phyloP scores from a whole-genome alignment of 139 green algal genomes.

The Tetratostichococcus sp. region DNA sequence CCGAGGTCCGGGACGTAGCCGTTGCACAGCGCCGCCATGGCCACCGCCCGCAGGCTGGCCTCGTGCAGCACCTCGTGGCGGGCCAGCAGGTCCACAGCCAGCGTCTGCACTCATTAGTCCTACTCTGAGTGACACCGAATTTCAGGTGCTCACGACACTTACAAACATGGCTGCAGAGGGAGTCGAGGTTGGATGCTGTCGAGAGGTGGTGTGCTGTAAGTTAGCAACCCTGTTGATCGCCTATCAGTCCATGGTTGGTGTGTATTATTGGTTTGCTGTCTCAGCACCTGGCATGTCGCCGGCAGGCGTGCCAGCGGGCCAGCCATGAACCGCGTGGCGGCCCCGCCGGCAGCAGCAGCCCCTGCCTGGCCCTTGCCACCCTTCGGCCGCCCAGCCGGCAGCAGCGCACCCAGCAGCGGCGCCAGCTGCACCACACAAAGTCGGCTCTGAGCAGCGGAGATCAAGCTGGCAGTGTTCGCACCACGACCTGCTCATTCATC shows the following conservation, averaged over 20 bases:
- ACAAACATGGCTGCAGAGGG: too few species aligned
- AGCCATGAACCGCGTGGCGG: background rate
- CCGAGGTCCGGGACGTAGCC: constrained; percentile 5
- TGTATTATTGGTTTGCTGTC: too few species aligned
- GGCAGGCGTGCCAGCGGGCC: constrained; percentile 10
- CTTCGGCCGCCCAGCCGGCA: constrained; percentile 7
- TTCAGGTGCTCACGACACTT: too few species aligned
- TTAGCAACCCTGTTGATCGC: too few species aligned
- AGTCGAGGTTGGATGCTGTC: too few species aligned
- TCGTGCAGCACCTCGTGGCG: constrained; percentile 13
- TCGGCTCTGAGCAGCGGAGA: too few species aligned
- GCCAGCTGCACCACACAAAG: too few species aligned
- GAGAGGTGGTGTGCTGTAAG: too few species aligned
- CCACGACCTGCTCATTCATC: too few species aligned
- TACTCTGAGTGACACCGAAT: too few species aligned
- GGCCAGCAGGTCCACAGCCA: constrained; percentile 25
- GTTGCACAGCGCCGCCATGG: constrained; percentile 8
- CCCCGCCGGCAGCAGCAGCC: background rate
- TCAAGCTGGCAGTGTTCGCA: too few species aligned
- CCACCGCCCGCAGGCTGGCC: constrained; percentile 11
- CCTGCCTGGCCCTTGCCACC: constrained; percentile 11
- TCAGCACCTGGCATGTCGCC: background rate
- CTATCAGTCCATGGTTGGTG: too few species aligned
- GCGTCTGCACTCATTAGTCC: background rate
- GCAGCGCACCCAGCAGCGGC: constrained; percentile 20